A percentile compares a stretch with the other conserved stretches of the same genome.
Conservation (phyloP, 257 asterid species). For the Solanum etuberosum region DNA sequence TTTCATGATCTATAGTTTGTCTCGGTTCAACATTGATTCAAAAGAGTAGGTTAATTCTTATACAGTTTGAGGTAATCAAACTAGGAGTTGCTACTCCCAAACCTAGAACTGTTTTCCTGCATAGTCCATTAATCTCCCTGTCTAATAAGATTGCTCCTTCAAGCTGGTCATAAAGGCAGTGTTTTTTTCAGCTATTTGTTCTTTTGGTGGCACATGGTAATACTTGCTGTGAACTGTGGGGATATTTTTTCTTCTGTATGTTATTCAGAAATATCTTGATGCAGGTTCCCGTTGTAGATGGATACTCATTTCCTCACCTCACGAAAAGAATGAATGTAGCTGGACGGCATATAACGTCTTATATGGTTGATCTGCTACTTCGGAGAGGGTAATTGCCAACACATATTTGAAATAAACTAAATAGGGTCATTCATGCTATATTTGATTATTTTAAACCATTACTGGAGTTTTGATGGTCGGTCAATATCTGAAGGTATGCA, state of each 20-base stretch:
- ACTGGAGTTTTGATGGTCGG: neutral
- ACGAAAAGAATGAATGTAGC: conserved; percentile 96
- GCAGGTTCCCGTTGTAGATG: conserved; percentile 98
- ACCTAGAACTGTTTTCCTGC: neutral
- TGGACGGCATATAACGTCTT: conserved; percentile 89
- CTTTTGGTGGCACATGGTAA: neutral
- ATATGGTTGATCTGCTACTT: conserved; percentile 81
- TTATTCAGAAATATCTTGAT: conserved; percentile 1
- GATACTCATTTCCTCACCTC: conserved; percentile 97
- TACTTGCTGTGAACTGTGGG: neutral
- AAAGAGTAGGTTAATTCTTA: conserved; percentile 2
- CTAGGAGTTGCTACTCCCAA: neutral
- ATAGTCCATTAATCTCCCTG: neutral
- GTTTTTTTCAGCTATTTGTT: neutral
- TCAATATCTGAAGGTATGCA: conserved; percentile 54
- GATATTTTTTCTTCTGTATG: neutral
- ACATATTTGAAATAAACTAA: neutral
- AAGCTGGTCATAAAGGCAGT: neutral
- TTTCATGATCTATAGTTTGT: neutral
- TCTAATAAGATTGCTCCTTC: neutral
- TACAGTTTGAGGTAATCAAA: neutral
- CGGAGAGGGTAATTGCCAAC: conserved; percentile 71
- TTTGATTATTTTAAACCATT: neutral
- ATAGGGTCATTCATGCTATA: neutral
- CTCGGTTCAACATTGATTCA: neutral